Base-by-base conservation (phyloP, 768 basidiomycete genomes). In the Boletus rubescentipes region DNA sequence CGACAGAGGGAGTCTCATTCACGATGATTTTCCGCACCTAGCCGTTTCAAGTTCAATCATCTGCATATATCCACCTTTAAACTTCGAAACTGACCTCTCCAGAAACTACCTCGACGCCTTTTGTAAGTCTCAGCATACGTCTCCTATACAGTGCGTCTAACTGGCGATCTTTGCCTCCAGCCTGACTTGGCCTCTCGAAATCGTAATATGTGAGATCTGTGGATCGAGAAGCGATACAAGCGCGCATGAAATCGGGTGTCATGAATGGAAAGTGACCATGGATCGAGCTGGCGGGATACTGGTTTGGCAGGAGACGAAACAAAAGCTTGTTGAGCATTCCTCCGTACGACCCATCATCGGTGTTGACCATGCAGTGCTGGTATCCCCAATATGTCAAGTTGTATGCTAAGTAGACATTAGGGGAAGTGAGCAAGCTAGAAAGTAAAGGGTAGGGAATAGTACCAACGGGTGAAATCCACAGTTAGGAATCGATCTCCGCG, bases 241-340 rank as follows among this genome's bases (percentile, higher is more conserved):
- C 58, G 70, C 16, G 64, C 63, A 31, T 67, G 50, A 65, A 71
- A 23, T 61, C 53, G 5, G 91, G 90, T 5, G 80, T 81, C 62
- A 87, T 64, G 78, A 94, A 87, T 10, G 92, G 91, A 79, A 93
- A 93, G 64, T 87, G 85, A 2, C 83, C 89, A 61, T 90, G 89
- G 3, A 78, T 77, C 11, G 84, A 87, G 15, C 80, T 77, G 21
- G 76, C 71, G 11, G 83, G 80, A 68, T 87, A 93, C 57, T 86
- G 76, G 20, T 83, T 72, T 1, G 90, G 90, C 30, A 93, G 73
- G 18, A 82, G 83, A 44, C 81, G 78, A 77, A 87, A 86, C 49
- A 93, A 78, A 26, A 93, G 73, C 61, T 83, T 87, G 15, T 81
- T 82, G 55, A 93, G 77, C 70, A 89, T 78, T 16, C 89, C 90